Percentiles rank a stretch among this genome's conserved stretches.
These are phyloP conservation scores for Cutaneotrichosporon sp. DNA, from an alignment of 1,284 basidiomycete genomes.

Conservation along the genomic window DNA sequence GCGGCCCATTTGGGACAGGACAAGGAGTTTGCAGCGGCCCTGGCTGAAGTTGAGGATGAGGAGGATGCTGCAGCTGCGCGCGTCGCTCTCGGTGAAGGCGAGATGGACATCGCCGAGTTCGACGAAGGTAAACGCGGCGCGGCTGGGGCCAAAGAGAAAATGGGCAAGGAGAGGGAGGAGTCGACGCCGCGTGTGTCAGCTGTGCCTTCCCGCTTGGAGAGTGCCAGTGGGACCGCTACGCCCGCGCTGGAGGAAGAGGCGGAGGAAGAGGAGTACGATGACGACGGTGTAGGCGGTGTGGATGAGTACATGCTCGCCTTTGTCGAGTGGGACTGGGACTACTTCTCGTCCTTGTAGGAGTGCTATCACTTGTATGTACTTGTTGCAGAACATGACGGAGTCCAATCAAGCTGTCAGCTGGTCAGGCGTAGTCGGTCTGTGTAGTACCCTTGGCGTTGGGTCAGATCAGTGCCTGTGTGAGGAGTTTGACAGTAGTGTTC, in stretches of 20 bases:
- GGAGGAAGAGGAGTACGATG: slow-evolving; percentile 43
- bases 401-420: too few species aligned
- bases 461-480: too few species aligned
- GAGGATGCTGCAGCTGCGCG: slow-evolving; percentile 77
- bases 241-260: slow-evolving; percentile 47
- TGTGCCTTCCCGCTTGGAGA: slow-evolving; percentile 6
- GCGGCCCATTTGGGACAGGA: slow-evolving; percentile 38
- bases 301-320: slow-evolving; percentile 83
- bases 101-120: slow-evolving; percentile 73
- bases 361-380: too few species aligned
- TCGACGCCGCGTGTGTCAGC: slow-evolving; percentile 2
- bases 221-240: slow-evolving; percentile 7
- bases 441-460: too few species aligned
- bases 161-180: background rate
- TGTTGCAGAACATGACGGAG: too few species aligned
- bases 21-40: slow-evolving; percentile 57
- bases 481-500: too few species aligned
- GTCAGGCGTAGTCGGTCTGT: too few species aligned
- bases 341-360: slow-evolving; percentile 4
- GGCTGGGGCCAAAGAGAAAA: background rate
- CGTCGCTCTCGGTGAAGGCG: slow-evolving; percentile 73
- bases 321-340: slow-evolving; percentile 60
- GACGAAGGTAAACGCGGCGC: slow-evolving; percentile 47
- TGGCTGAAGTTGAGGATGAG: slow-evolving; percentile 83
- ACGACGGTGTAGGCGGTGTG: slow-evolving; percentile 52